phyloP scores from a whole-genome alignment of 2,329 filamentous ascomycete genomes.

The Hypocreales sp. region DNA sequence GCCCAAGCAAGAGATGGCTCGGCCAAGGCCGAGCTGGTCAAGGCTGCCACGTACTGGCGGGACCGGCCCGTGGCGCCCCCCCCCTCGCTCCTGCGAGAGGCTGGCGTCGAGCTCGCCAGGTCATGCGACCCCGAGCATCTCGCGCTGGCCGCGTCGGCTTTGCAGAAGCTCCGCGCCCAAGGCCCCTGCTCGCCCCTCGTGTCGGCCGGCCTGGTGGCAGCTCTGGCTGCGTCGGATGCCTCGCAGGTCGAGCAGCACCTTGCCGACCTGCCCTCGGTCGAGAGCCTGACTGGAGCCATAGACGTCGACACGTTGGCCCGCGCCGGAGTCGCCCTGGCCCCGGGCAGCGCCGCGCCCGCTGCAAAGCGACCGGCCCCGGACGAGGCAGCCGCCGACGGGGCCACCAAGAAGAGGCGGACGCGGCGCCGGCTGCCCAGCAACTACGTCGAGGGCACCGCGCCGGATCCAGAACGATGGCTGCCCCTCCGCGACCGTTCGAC shows the following conservation, averaged over 20 bases:
- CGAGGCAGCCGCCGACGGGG: constrained; percentile 20
- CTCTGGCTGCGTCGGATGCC: constrained; percentile 49
- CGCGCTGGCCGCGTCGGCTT: constrained; percentile 59
- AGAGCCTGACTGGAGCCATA: constrained; percentile 42
- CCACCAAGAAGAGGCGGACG: constrained; percentile 37
- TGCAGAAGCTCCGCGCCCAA: constrained; percentile 51
- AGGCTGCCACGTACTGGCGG: constrained; percentile 71
- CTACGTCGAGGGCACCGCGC: constrained; percentile 60
- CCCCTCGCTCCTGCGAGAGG: constrained; percentile 60
- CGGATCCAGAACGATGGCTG: constrained; percentile 87
- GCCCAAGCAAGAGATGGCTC: constrained; percentile 57
- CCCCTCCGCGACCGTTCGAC: constrained; percentile 77
- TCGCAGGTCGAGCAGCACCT: constrained; percentile 38
- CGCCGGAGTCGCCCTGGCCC: constrained; percentile 41
- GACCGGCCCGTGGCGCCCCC: constrained; percentile 31
- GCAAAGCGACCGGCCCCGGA: constrained; percentile 33
- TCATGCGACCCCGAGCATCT: constrained; percentile 57
- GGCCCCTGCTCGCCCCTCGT: constrained; percentile 54
- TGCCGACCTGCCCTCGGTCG: constrained; percentile 42
- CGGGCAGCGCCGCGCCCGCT: constrained; percentile 16
- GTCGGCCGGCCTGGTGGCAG: constrained; percentile 73
- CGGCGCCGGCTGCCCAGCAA: constrained; percentile 53
- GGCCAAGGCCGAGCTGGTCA: constrained; percentile 58
- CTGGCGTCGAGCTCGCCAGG: constrained; percentile 67
- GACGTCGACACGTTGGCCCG: constrained; percentile 47